These are phyloP conservation scores for Aspergillus viridinutans DNA, from an alignment of 2,329 filamentous ascomycete genomes.

Conservation along the genomic window DNA sequence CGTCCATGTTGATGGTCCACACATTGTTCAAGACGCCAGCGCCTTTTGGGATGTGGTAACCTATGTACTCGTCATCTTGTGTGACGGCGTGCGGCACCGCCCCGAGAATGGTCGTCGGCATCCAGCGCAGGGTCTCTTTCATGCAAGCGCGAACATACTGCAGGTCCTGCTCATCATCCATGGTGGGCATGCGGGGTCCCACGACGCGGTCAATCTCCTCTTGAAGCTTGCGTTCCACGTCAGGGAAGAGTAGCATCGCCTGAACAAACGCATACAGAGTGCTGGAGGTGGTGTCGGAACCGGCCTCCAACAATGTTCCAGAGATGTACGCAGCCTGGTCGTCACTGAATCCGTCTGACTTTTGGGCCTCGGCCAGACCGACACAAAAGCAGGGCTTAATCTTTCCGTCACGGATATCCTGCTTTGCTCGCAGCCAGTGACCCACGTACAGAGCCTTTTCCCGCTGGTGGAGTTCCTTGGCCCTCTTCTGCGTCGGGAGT, in stretches of 20 bases:
- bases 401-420: constrained; percentile 24
- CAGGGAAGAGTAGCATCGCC: constrained; percentile 46
- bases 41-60: constrained; percentile 47
- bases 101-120: constrained; percentile 43
- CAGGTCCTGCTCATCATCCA: constrained; percentile 32
- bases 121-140: constrained; percentile 36
- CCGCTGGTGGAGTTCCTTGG: constrained; percentile 40
- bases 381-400: constrained; percentile 28
- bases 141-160: constrained; percentile 34
- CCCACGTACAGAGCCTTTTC: constrained; percentile 43
- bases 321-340: constrained; percentile 30
- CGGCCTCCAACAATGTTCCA: constrained; percentile 38
- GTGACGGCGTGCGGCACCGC: constrained; percentile 46
- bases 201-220: constrained; percentile 37
- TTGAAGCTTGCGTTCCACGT: constrained; percentile 41
- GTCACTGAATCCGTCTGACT: constrained; percentile 29
- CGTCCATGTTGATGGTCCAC: constrained; percentile 43
- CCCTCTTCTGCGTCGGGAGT: constrained; percentile 35
- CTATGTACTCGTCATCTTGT: constrained; percentile 47
- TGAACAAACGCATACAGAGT: constrained; percentile 49
- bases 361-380: constrained; percentile 26
- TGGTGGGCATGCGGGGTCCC: constrained; percentile 29
- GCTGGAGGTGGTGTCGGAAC: constrained; percentile 49
- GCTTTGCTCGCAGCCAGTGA: constrained; percentile 42
- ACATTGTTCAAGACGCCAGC: constrained; percentile 45